Percentiles rank a stretch among this genome's conserved stretches.
These are phyloP conservation scores for Pythium vanterpoolii DNA, from an alignment of 352 stramenopile species.

Conservation along the genomic window DNA sequence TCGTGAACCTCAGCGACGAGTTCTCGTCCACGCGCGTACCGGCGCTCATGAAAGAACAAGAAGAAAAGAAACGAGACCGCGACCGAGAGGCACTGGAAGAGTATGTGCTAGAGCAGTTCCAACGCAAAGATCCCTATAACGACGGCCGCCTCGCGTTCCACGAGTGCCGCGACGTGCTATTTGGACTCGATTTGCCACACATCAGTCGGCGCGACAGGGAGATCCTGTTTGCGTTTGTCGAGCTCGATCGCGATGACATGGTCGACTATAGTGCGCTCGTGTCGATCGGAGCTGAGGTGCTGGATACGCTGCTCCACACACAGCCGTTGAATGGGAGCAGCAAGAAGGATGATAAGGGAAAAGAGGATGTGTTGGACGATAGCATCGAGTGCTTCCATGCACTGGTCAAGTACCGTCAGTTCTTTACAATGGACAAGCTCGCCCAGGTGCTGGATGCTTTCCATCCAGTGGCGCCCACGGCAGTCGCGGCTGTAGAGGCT, in stretches of 20 bases:
- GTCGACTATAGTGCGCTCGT: conserved; percentile 52
- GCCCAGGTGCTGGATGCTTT: conserved; percentile 31
- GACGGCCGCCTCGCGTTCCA: conserved; percentile 49
- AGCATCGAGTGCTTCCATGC: conserved; percentile 24
- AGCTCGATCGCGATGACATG: conserved; percentile 55
- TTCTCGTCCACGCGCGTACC: conserved; percentile 59
- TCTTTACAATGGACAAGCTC: conserved; percentile 43
- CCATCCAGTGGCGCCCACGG: conserved; percentile 13
- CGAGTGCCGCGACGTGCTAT: conserved; percentile 39
- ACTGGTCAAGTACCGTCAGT: conserved; percentile 15
- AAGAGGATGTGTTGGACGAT: conserved; percentile 23
- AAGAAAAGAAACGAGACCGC: conserved; percentile 35
- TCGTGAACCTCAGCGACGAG: conserved; percentile 56
- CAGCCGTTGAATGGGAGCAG: background rate
- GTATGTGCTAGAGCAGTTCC: conserved; percentile 53
- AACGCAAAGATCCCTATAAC: conserved; percentile 64
- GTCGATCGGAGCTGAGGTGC: conserved; percentile 40
- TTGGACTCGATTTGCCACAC: conserved; percentile 34
- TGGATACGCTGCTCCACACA: conserved; percentile 41
- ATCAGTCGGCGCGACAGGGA: conserved; percentile 31
- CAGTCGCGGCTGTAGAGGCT: background rate
- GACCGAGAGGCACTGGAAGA: conserved; percentile 51
- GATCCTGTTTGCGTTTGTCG: conserved; percentile 50
- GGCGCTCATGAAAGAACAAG: conserved; percentile 29
- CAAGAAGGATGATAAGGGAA: background rate